Evolutionary conservation across 495 filamentous ascomycete genomes (phyloP), one percentile per base, ranked within the genome.

Genomic region (Tricharina praecox): DNA sequence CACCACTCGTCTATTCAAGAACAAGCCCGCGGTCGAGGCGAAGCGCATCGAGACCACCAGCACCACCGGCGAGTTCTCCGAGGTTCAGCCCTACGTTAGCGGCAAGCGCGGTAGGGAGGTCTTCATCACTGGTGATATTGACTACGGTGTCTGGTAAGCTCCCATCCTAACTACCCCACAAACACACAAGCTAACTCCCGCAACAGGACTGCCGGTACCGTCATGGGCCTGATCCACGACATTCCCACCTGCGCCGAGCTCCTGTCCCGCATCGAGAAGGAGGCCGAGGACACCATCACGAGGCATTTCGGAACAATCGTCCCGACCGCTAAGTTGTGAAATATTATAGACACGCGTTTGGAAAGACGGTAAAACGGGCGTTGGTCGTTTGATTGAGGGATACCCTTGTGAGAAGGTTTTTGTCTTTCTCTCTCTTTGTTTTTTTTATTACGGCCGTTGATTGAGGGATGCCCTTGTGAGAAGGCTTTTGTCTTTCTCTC

Each of bases 41-140:
- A 65, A 82, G 51, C 79, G 82, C 70, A 69, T 92, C 46, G 90
- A 97, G 70, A 67, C 67, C 52, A 81, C 86, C 72, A 90, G 83
- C 66, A 75, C 66, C 53, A 82, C 78, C 7, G 90, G 87, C 25
- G 82, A 95, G 49, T 97, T 97, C 54, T 74, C 79, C 49, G 90
- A 96, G 64, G 77, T 97, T 49, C 85, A 81, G 23, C 82, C 82
- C 38, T 85, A 73, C 54, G 84, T 97, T 19, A 94, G 85, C 60
- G 90, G 90, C 37, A 81, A 95, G 75, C 72, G 88, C 41, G 90
- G 90, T 15, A 69, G 82, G 21, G 70, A 94, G 69, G 90, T 97
- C 19, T 97, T 94, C 64, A 52, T 86, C 37, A 93, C 85, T 53
- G 90, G 90, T 26, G 90, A 97, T 60, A 71, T 81, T 49, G 82